A percentile compares a stretch with the other conserved stretches of the same genome.
phyloP scores from a whole-genome alignment of 2,329 filamentous ascomycete species.

The Metarhizium robertsii region DNA sequence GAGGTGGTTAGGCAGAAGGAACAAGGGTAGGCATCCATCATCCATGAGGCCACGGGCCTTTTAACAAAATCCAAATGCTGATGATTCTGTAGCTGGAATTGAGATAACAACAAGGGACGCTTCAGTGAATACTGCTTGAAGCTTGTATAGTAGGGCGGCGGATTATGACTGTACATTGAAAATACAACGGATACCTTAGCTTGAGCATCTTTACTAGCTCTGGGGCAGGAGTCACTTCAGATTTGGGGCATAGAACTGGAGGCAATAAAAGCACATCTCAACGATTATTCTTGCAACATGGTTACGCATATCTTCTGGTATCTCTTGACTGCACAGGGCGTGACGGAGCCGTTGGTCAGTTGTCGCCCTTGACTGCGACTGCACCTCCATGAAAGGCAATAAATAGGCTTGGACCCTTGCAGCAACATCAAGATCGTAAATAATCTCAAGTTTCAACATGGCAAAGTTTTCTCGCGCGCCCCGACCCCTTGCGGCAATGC shows the following conservation, averaged over 20 bases:
- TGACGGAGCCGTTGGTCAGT: background rate
- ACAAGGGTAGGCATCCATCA: slow-evolving; percentile 49
- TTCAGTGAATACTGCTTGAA: background rate
- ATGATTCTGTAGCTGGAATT: slow-evolving; percentile 7
- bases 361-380: background rate
- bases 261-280: background rate
- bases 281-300: background rate
- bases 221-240: background rate
- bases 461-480: too few species aligned
- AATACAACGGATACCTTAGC: background rate
- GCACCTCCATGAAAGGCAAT: background rate
- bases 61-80: background rate
- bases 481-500: too few species aligned
- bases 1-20: slow-evolving; percentile 70
- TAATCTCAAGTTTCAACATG: too few species aligned
- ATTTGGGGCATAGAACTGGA: background rate
- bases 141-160: slow-evolving; percentile 5
- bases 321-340: background rate
- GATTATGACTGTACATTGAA: slow-evolving; percentile 2
- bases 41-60: too few species aligned
- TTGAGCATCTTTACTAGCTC: background rate
- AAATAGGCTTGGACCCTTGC: background rate
- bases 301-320: background rate
- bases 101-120: background rate
- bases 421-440: too few species aligned